phyloP scores from a whole-genome alignment of 441 rosid genomes.

The Isatis lusitanica region DNA sequence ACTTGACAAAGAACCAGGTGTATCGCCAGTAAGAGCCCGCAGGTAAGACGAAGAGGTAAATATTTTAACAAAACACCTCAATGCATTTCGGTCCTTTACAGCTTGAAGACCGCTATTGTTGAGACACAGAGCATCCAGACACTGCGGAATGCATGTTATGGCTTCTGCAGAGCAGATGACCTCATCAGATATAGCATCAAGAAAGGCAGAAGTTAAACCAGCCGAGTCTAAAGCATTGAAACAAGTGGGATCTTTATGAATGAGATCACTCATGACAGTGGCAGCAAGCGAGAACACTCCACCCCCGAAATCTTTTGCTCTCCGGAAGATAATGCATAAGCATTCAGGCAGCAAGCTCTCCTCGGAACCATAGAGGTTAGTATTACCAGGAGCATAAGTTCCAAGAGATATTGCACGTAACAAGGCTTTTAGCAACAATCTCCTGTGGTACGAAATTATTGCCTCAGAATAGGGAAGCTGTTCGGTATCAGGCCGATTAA shows the following conservation, averaged over 20 bases:
- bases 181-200: constrained; percentile 91
- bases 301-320: constrained; percentile 96
- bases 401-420: constrained; percentile 95
- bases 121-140: constrained; percentile 96
- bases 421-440: constrained; percentile 76
- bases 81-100: constrained; percentile 79
- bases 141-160: constrained; percentile 94
- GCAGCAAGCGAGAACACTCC: constrained; percentile 97
- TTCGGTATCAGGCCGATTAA: constrained; percentile 56
- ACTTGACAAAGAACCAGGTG: constrained; percentile 81
- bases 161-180: constrained; percentile 94
- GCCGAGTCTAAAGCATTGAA: constrained; percentile 84
- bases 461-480: constrained; percentile 86
- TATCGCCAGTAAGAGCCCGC: constrained; percentile 85
- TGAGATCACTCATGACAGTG: constrained; percentile 94
- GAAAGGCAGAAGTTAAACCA: constrained; percentile 92
- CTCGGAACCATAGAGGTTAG: constrained; percentile 78
- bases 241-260: constrained; percentile 98
- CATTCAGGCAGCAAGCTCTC: constrained; percentile 91
- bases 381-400: constrained; percentile 93
- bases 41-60: constrained; percentile 78
- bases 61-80: constrained; percentile 90
- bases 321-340: constrained; percentile 76
- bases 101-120: constrained; percentile 90
- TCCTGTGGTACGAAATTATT: constrained; percentile 77